A percentile compares a stretch with the other conserved stretches of the same genome.
These are phyloP conservation scores for Pseudocercospora macadamiae DNA, from an alignment of 2,329 filamentous ascomycete species.

Conservation along the genomic window DNA sequence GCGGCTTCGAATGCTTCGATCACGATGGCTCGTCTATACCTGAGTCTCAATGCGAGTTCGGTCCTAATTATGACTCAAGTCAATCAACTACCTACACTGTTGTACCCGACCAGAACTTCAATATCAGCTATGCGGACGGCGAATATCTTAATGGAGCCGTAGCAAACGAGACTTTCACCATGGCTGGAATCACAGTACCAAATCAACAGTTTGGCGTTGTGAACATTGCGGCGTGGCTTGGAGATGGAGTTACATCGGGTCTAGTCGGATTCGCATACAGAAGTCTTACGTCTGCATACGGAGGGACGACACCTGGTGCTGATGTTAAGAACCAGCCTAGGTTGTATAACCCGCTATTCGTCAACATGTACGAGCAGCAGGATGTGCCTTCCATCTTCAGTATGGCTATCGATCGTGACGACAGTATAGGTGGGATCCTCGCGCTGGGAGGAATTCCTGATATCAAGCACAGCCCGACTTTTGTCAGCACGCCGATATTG, in stretches of 20 bases:
- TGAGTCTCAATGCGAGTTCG: constrained; percentile 38
- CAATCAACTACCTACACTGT: constrained; percentile 40
- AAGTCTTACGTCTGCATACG: constrained; percentile 49
- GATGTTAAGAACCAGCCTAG: constrained; percentile 29
- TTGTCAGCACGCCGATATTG: constrained; percentile 42
- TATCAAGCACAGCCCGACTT: constrained; percentile 41
- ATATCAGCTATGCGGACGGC: constrained; percentile 50
- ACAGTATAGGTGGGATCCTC: constrained; percentile 46
- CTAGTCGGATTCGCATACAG: constrained; percentile 57
- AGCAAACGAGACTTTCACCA: constrained; percentile 46
- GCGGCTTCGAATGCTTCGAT: constrained; percentile 33
- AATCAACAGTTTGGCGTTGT: constrained; percentile 54
- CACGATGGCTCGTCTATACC: constrained; percentile 6
- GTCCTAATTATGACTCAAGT: constrained; percentile 34
- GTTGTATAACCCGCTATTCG: constrained; percentile 56
- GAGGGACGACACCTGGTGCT: constrained; percentile 31
- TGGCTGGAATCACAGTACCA: constrained; percentile 51
- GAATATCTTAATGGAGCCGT: constrained; percentile 45
- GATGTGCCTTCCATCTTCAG: constrained; percentile 52
- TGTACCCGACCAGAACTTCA: constrained; percentile 47
- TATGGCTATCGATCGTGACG: constrained; percentile 48
- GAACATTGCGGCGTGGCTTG: constrained; percentile 36
- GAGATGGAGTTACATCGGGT: constrained; percentile 46
- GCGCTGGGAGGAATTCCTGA: constrained; percentile 55
- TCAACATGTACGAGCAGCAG: constrained; percentile 51